These are phyloP conservation scores for Vitis rotundifolia DNA, from an alignment of 164 flowering plant genomes.

Conservation along the genomic window DNA sequence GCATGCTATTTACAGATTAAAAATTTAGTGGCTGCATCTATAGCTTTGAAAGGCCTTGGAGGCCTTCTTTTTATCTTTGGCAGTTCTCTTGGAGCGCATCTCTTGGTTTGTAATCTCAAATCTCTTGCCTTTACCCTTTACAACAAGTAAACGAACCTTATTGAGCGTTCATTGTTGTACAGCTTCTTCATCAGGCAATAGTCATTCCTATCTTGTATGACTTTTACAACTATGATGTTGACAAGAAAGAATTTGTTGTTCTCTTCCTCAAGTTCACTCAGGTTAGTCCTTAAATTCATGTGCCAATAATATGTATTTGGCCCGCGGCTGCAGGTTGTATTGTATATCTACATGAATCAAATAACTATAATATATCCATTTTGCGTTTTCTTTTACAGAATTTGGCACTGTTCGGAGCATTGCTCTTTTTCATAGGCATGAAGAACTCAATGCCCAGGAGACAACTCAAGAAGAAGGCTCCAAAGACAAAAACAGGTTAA, in stretches of 20 bases:
- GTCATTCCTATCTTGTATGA: constrained; percentile 66
- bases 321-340: not conserved
- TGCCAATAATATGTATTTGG: no score
- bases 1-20: constrained; percentile 32
- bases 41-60: constrained; percentile 61
- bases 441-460: constrained; percentile 58
- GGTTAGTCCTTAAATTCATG: constrained; percentile 27
- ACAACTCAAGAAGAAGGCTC: constrained; percentile 45
- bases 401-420: constrained; percentile 66
- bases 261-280: constrained; percentile 68
- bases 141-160: no score
- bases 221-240: constrained; percentile 72
- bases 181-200: constrained; percentile 59
- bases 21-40: constrained; percentile 41
- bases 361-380: no score
- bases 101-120: constrained; percentile 40
- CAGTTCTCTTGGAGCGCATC: constrained; percentile 53
- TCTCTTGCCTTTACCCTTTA: not conserved
- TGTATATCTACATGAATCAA: not conserved
- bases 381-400: constrained; percentile 32
- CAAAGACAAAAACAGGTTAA: constrained; percentile 50
- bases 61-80: constrained; percentile 60
- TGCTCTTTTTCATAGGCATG: constrained; percentile 70
- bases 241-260: constrained; percentile 48
- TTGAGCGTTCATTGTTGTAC: not conserved